Evolutionary conservation across 2,329 filamentous ascomycete species (phyloP), one percentile per base, ranked within the genome.

Genomic region (Aspergillus sp.): DNA sequence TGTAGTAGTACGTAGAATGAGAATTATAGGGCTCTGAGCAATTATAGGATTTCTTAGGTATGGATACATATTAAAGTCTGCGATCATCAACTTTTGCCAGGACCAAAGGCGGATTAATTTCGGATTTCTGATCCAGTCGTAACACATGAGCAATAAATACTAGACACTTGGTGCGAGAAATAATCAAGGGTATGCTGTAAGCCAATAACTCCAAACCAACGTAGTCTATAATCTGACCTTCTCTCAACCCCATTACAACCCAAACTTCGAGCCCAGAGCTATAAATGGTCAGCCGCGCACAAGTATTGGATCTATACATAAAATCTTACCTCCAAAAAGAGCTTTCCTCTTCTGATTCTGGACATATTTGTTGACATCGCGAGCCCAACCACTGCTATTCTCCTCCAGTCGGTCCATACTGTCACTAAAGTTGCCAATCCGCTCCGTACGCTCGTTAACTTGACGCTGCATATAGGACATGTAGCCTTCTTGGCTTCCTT

Each of bases 401-500:
- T 89, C 80, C 60, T 91, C 85, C 51, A 96, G 70, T 53, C 81
- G 83, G 53, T 95, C 86, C 82, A 97, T 90, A 43, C 76, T 84
- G 60, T 97, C 91, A 2, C 85, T 86, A 69, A 91, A 84, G 4
- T 94, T 74, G 41, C 84, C 86, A 49, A 98, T 73, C 61, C 85
- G 89, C 71, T 97, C 89, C 0, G 93, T 95, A 44, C 93, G 75
- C 69, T 97, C 90, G 58, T 94, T 90, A 41, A 98, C 70, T 66
- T 95, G 88, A 32, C 90, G 79, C 7, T 86, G 84, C 68, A 97
- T 83, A 63, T 94, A 97, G 39, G 89, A 83, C 59, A 78, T 82
- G 61, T 84, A 84, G 7, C 80, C 78, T 55, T 84, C 79, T 33
- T 94, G 83, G 49, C 79, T 72, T 50, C 68, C 64, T 52, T 53